Conservation (phyloP, 106 monocot species). For the Platanthera zijinensis region DNA sequence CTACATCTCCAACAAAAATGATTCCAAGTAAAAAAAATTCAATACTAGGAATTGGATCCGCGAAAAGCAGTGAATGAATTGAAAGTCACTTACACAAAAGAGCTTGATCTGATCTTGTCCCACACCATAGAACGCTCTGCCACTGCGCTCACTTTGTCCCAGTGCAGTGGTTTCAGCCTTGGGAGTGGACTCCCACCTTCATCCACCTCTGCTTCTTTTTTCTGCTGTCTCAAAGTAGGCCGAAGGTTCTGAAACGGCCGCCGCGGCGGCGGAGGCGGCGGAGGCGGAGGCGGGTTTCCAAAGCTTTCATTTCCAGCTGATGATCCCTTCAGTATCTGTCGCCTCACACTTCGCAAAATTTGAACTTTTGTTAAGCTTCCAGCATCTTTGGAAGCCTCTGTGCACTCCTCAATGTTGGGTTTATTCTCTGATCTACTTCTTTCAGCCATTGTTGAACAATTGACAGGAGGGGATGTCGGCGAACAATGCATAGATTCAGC, state of each 20-base stretch:
- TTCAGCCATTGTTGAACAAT: conserved; percentile 1
- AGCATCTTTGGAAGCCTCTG: not conserved
- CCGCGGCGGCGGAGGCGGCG: conserved; percentile 1
- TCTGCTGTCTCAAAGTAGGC: conserved; percentile 13
- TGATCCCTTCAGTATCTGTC: not conserved
- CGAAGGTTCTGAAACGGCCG: conserved; percentile 1
- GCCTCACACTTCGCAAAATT: not conserved
- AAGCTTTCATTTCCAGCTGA: not conserved
- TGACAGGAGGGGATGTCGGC: too few species aligned
- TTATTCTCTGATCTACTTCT: not conserved
- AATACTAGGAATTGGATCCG: too few species aligned
- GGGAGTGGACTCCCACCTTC: conserved; percentile 45
- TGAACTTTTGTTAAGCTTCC: not conserved
- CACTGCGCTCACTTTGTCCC: conserved; percentile 83
- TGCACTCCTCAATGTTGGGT: not conserved
- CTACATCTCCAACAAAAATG: too few species aligned
- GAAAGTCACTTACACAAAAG: conserved; percentile 64
- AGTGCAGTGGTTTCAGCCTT: conserved; percentile 86
- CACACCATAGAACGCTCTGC: conserved; percentile 76
- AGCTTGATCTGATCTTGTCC: conserved; percentile 81
- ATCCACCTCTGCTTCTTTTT: conserved; percentile 8
- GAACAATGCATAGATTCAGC: not conserved
- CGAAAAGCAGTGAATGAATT: too few species aligned
- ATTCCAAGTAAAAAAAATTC: too few species aligned
- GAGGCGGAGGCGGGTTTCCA: conserved; percentile 1